A percentile compares a stretch with the other conserved stretches of the same genome.
These are phyloP conservation scores for Saprolegnia diclina DNA, from an alignment of 352 stramenopile species.

Conservation along the genomic window DNA sequence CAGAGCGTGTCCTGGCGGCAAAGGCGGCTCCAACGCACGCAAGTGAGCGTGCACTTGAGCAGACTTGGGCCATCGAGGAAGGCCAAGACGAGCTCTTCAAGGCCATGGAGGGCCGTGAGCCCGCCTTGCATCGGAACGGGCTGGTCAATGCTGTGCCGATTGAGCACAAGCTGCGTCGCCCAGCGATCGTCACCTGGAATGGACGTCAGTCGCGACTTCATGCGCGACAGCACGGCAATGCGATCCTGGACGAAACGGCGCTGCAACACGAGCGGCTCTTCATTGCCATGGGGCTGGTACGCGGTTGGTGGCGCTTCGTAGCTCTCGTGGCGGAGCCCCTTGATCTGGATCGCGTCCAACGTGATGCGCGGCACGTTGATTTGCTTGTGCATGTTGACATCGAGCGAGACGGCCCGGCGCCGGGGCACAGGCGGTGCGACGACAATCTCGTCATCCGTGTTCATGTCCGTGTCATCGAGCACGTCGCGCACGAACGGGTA, in stretches of 20 bases:
- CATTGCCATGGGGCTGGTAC: conserved; percentile 51
- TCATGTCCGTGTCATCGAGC: background rate
- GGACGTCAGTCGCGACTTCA: background rate
- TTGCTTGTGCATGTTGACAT: background rate
- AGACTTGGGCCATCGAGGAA: conserved; percentile 51
- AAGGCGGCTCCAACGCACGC: conserved; percentile 47
- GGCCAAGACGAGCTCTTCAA: conserved; percentile 57
- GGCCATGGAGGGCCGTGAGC: conserved; percentile 45
- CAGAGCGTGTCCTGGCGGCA: conserved; percentile 55
- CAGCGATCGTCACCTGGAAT: background rate
- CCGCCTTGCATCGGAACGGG: conserved; percentile 27
- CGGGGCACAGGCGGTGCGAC: background rate
- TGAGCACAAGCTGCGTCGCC: background rate
- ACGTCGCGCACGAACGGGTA: background rate
- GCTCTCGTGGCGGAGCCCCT: conserved; percentile 42
- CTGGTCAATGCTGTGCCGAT: background rate
- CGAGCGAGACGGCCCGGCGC: background rate
- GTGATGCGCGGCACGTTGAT: background rate
- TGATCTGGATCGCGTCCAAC: background rate
- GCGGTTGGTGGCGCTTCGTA: conserved; percentile 61
- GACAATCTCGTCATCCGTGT: background rate
- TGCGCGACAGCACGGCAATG: background rate
- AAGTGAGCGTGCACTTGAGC: conserved; percentile 43
- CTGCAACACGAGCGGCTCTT: conserved; percentile 58
- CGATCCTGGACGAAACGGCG: conserved; percentile 24